These are phyloP conservation scores for Ganoderma lucidum DNA, from an alignment of 1,284 basidiomycete species.

Conservation along the genomic window DNA sequence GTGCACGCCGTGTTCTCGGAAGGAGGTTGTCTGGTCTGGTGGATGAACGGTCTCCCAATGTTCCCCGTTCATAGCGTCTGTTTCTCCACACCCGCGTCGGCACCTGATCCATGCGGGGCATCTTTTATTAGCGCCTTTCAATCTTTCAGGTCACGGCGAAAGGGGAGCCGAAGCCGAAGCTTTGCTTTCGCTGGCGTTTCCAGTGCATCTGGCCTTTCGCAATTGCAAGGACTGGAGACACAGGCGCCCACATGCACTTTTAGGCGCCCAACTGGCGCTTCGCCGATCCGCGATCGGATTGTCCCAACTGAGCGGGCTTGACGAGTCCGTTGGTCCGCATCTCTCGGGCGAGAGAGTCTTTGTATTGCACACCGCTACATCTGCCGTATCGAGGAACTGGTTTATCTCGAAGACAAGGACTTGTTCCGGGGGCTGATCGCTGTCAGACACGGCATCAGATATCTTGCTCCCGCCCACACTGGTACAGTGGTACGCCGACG, in stretches of 20 bases:
- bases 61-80: neutral
- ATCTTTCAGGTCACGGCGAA: neutral
- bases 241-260: neutral
- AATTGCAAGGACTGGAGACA: neutral
- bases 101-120: neutral
- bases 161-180: neutral
- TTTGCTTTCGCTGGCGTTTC: neutral
- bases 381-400: neutral
- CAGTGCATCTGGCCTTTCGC: neutral
- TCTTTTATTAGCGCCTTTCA: neutral
- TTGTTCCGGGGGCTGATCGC: slow-evolving; percentile 1
- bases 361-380: neutral
- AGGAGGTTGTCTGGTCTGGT: neutral
- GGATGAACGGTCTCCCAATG: neutral
- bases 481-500: neutral
- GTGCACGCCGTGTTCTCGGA: neutral
- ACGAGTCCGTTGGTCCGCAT: neutral
- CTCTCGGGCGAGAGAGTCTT: neutral
- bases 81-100: neutral
- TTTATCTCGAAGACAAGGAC: neutral
- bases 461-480: neutral
- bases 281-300: slow-evolving; percentile 4
- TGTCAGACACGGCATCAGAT: neutral
- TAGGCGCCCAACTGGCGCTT: slow-evolving; percentile 6
- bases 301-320: slow-evolving; percentile 7